Conservation (phyloP, 164 flowering plant genomes). For the Warburgia ugandensis region DNA sequence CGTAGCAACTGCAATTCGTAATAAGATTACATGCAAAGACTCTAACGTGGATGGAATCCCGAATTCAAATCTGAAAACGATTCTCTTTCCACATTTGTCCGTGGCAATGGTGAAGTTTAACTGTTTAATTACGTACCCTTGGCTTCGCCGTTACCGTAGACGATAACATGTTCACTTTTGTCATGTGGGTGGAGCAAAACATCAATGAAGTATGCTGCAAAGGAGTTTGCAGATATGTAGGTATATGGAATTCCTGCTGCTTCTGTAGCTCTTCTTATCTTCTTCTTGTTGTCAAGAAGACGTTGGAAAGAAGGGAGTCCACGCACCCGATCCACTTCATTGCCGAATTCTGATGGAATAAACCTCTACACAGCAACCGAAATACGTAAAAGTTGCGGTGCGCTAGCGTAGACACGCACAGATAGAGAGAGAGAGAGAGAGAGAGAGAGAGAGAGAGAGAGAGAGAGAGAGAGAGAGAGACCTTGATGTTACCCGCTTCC, state of each 20-base stretch:
- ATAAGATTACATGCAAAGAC: too few relatives aligned
- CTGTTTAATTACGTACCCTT: constrained; percentile 24
- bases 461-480: neutral
- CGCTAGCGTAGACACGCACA: neutral
- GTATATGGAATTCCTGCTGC: constrained; percentile 32
- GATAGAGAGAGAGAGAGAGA: neutral
- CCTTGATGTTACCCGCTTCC: constrained; percentile 38
- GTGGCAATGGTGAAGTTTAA: too few relatives aligned
- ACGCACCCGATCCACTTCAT: constrained; percentile 23
- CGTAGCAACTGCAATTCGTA: too few relatives aligned
- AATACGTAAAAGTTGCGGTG: neutral
- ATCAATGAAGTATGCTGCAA: constrained; percentile 28
- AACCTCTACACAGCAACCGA: constrained; percentile 23
- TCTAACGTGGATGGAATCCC: too few relatives aligned
- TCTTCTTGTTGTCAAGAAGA: constrained; percentile 22
- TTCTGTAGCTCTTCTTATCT: constrained; percentile 26
- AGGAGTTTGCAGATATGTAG: constrained; percentile 25
- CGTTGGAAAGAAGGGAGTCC: constrained; percentile 27
- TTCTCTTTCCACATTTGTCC: too few relatives aligned
- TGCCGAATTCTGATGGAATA: constrained; percentile 40
- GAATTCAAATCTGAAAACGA: too few relatives aligned
- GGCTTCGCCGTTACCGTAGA: constrained; percentile 31
- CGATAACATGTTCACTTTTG: constrained; percentile 4
- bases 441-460: neutral
- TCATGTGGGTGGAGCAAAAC: constrained; percentile 30